Conservation (phyloP, 2,329 filamentous ascomycete species). For the Thelonectria discophora region DNA sequence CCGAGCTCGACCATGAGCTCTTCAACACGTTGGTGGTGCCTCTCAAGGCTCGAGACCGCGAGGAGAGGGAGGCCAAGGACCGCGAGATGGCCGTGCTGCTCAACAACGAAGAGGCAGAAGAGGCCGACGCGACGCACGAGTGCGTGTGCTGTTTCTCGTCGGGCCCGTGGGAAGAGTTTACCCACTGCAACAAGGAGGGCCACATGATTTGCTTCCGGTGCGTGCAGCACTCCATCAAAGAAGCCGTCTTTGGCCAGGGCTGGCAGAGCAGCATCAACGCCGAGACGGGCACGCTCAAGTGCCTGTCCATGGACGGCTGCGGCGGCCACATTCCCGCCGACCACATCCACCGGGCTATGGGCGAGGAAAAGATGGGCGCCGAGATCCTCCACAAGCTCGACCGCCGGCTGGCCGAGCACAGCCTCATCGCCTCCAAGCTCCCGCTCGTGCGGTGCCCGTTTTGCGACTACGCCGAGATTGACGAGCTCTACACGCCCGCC, state of each 20-base stretch:
- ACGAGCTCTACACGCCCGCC: conserved; percentile 74
- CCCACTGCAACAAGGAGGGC: conserved; percentile 72
- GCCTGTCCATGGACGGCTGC: conserved; percentile 84
- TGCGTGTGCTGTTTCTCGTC: conserved; percentile 82
- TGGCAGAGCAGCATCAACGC: conserved; percentile 84
- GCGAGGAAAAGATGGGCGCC: conserved; percentile 72
- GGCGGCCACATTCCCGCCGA: conserved; percentile 74
- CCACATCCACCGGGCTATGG: conserved; percentile 77
- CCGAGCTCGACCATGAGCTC: conserved; percentile 70
- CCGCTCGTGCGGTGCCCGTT: conserved; percentile 88
- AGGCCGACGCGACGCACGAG: conserved; percentile 66
- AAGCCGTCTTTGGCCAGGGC: conserved; percentile 92
- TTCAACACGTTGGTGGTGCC: conserved; percentile 66
- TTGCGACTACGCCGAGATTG: conserved; percentile 89
- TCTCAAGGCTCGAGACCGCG: conserved; percentile 55
- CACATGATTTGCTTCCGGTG: conserved; percentile 86
- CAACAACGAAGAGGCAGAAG: conserved; percentile 68
- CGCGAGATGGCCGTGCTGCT: conserved; percentile 61
- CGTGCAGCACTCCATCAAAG: conserved; percentile 81
- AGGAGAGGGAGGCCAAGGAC: conserved; percentile 60
- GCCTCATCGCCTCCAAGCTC: conserved; percentile 75
- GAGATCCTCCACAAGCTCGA: conserved; percentile 81
- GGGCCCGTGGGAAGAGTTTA: conserved; percentile 76
- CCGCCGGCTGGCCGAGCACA: conserved; percentile 79
- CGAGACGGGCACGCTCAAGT: conserved; percentile 77